phyloP scores from a whole-genome alignment of 73 alveolate species.

The Tetrahymena thermophila region DNA sequence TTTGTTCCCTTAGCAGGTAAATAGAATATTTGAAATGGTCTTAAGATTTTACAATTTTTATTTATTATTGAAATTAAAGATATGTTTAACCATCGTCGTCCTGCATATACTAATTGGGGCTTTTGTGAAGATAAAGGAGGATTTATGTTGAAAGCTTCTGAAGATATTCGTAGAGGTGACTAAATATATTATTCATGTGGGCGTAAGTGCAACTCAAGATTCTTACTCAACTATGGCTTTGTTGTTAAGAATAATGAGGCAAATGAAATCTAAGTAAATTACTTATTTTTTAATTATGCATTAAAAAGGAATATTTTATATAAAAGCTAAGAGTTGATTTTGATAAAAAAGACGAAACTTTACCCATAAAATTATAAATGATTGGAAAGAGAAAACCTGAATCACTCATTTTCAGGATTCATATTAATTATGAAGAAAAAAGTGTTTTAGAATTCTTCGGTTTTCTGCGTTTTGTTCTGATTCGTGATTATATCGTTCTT shows the following conservation, averaged over 20 bases:
- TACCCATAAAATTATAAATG: conserved; percentile 49
- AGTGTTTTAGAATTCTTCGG: conserved; percentile 58
- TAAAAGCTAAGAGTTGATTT: conserved; percentile 39
- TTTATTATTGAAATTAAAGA: conserved; percentile 31
- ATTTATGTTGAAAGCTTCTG: conserved; percentile 84
- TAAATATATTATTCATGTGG: conserved; percentile 92
- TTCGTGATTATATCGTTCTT: conserved; percentile 42
- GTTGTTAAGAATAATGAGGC: conserved; percentile 84
- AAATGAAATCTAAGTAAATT: conserved; percentile 70
- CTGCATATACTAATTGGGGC: conserved; percentile 90
- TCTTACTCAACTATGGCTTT: conserved; percentile 92
- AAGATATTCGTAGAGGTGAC: conserved; percentile 71
- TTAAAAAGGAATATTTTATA: conserved; percentile 39
- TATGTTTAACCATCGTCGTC: conserved; percentile 92
- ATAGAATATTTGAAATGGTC: not conserved
- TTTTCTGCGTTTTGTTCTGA: conserved; percentile 49
- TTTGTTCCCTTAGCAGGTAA: conserved; percentile 87
- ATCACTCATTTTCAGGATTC: not conserved
- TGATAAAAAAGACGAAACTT: not conserved
- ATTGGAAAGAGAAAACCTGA: conserved; percentile 8
- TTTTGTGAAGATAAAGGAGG: conserved; percentile 77
- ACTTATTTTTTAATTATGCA: conserved; percentile 13
- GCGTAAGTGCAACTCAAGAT: conserved; percentile 87
- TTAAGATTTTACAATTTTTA: not conserved
- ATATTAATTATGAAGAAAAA: conserved; percentile 30